Base-by-base conservation (phyloP, 768 basidiomycete species). In the Neoboletus magnificus region DNA sequence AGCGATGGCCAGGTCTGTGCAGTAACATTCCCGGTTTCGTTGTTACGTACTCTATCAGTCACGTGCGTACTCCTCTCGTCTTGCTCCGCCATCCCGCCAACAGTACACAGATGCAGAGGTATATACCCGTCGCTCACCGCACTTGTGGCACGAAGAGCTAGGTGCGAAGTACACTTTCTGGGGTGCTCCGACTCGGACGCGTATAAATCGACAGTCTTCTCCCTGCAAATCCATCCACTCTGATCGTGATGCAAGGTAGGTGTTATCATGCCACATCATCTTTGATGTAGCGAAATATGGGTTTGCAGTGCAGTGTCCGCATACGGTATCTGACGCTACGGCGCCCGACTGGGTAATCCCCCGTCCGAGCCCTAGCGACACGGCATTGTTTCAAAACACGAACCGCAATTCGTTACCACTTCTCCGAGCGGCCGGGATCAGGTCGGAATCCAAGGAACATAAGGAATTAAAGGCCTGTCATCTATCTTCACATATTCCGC, bases 1-100 rank as follows among this genome's bases (percentile, higher is more conserved):
- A 54, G 48, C 43, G 48, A 44, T 42, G 43, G 44, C 32, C 48
- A 57, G 59, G 59, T 64, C 54, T 51, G 65, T 65, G 56, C 57
- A 35, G 22, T 25, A 2, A 4, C 33, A 6, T 18, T 30, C 25
- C 6, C 13, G 29, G 41, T 12, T 30, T 30, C 29, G 27, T 15
- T 18, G 10, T 51, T 62, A 49, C 48, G 36, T 35, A 62, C 48
- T 13, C 37, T 41, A 50, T 62, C 54, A 10, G 56, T 65, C 60
- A 66, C 63, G 63, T 62, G 60, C 5, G n/a, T 27, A 3, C 27
- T 5, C 27, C 27, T 27, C 27, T 27, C 27, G 27, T 27, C 27
- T 27, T 27, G 27, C 27, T 27, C 27, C 27, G 27, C 5, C 27
- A 27, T 27, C 27, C 27, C 27, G 5, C 27, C 5, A 27, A 27